Evolutionary conservation across 108 stramenopile species (phyloP).

Genomic region (Stephanodiscus triporus): DNA sequence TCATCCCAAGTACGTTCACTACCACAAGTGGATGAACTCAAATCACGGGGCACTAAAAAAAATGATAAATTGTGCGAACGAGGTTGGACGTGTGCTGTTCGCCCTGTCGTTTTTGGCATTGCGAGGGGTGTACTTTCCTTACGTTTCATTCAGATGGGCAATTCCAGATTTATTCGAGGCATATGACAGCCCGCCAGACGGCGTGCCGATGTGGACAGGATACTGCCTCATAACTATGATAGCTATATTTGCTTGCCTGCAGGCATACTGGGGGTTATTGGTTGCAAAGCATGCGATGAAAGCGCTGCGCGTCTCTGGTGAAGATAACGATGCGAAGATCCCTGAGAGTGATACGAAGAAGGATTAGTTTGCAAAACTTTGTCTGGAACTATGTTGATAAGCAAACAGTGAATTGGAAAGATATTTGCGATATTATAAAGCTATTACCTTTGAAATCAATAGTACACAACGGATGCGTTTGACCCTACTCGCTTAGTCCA

Average conservation of each 20-base stretch:
- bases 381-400: too few species aligned
- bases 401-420: too few species aligned
- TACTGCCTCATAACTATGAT: slow-evolving; percentile 33
- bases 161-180: slow-evolving; percentile 49
- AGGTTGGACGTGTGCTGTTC: slow-evolving; percentile 48
- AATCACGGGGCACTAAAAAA: slow-evolving; percentile 9
- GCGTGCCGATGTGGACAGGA: slow-evolving; percentile 41
- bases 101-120: slow-evolving; percentile 56
- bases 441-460: too few species aligned
- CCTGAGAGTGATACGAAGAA: slow-evolving; percentile 7
- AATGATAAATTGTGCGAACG: slow-evolving; percentile 34
- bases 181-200: slow-evolving; percentile 23
- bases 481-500: too few species aligned
- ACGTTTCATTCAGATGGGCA: slow-evolving; percentile 27
- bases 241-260: slow-evolving; percentile 50
- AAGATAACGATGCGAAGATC: neutral
- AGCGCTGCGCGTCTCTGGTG: slow-evolving; percentile 21
- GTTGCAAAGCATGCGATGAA: slow-evolving; percentile 54
- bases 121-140: slow-evolving; percentile 68
- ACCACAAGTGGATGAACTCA: slow-evolving; percentile 51
- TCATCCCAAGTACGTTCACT: slow-evolving; percentile 64
- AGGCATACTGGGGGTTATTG: slow-evolving; percentile 61
- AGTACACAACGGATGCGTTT: too few species aligned
- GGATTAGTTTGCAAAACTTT: neutral
- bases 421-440: too few species aligned